Evolutionary conservation across 2,329 filamentous ascomycete genomes (phyloP), one percentile per base, ranked within the genome.

Genomic region (Epichloe brachyelytri): DNA sequence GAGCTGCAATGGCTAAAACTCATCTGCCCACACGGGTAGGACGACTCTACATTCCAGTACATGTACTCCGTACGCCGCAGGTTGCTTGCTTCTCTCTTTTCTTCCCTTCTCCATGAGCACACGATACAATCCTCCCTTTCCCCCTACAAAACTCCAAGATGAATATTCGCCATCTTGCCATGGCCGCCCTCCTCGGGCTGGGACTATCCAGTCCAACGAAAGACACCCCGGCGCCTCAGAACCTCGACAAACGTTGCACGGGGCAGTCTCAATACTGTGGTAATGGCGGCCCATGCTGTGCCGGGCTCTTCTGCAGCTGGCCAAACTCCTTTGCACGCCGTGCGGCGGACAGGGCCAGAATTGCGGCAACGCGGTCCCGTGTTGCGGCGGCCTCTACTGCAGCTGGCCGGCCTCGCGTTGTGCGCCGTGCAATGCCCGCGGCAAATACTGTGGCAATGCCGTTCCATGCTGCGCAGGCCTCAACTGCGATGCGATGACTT

Each of bases 251-350:
- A 19, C 47, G 47, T 20, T 49, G 50, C 40, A 30, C 40, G 17
- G 36, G 3, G 4, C 5, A 45, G 10, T 33, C 50, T 11, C 33
- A 26, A 5, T 49, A 26, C 46, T 51, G 50, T 34, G 50, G 40
- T 10, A 44, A 45, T 10, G 40, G 50, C 14, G 8, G 4, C 5
- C 4, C 30, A 11, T 51, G 50, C 50, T 51, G 50, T 19, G 5
- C 39, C 26, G 41, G 41, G 8, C 50, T 51, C 34, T 48, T 5
- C 34, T 51, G 50, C 17, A 51, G 46, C 50, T 51, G 45, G 46
- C 45, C 46, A 5, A 39, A 20, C 3, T 3, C 2, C 14, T 46
- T 34, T 50, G 49, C 43, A 50, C 26, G n/a, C 0, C 43, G 1
- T 50, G 49, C 36, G 43, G 49, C 22, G 11, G 14, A 34, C 36